Evolutionary conservation across 179 eudicot species (phyloP).

Genomic region (Nepenthes alata): DNA sequence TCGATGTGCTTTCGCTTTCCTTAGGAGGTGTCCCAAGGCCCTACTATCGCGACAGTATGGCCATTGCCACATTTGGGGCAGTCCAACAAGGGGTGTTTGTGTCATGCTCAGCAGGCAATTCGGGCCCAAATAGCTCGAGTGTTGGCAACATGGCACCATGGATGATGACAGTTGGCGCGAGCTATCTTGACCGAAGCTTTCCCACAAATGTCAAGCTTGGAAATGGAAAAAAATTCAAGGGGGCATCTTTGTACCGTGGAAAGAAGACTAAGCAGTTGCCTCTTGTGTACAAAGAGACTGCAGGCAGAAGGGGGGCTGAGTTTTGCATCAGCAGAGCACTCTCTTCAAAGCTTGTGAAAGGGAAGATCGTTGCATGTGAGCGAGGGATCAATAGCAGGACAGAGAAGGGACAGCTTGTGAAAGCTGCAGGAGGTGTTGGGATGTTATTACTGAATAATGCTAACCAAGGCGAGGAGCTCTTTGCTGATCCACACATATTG

Average conservation of each 20-base stretch:
- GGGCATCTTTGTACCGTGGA: slow-evolving; percentile 43
- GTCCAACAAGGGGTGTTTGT: slow-evolving; percentile 42
- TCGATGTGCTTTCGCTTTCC: slow-evolving; percentile 63
- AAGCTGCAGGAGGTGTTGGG: slow-evolving; percentile 59
- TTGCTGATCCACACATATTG: slow-evolving; percentile 50
- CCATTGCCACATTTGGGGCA: slow-evolving; percentile 65
- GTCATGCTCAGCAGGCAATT: slow-evolving; percentile 73
- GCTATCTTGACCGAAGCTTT: slow-evolving; percentile 47
- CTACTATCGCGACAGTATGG: slow-evolving; percentile 44
- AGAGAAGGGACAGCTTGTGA: slow-evolving; percentile 45
- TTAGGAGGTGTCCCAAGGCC: slow-evolving; percentile 55
- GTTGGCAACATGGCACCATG: slow-evolving; percentile 67
- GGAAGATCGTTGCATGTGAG: slow-evolving; percentile 54
- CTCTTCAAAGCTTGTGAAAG: slow-evolving; percentile 31
- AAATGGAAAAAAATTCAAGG: slow-evolving; percentile 30
- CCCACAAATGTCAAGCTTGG: slow-evolving; percentile 45
- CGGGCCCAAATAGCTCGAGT: slow-evolving; percentile 49
- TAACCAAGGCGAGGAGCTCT: slow-evolving; percentile 50
- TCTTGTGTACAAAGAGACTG: slow-evolving; percentile 38
- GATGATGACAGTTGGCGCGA: slow-evolving; percentile 64
- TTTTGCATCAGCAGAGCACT: slow-evolving; percentile 39
- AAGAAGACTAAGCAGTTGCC: slow-evolving; percentile 32
- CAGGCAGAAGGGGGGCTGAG: slow-evolving; percentile 36
- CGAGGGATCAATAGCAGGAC: slow-evolving; percentile 44
- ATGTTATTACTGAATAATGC: slow-evolving; percentile 48